Evolutionary conservation across 2,329 filamentous ascomycete species (phyloP), one percentile per base, ranked within the genome.

Genomic region (Trichoderma sp.): DNA sequence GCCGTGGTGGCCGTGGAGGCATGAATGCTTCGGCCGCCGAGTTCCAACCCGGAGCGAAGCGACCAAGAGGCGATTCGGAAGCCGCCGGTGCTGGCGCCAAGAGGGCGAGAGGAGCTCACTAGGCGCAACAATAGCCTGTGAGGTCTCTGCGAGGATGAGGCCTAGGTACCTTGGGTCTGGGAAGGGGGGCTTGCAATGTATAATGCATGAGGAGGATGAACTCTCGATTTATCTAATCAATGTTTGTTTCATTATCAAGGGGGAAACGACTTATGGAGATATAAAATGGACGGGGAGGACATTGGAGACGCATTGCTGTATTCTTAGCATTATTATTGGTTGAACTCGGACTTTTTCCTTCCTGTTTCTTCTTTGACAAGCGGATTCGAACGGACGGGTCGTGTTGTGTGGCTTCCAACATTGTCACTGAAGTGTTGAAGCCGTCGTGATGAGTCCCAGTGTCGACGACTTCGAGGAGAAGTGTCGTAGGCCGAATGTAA

Each of bases 21-120:
- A 70, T 87, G 69, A 87, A 84, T 68, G 80, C 82, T 0, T 76
- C 76, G 14, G 85, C 82, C 10, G 77, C 80, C 56, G 86, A 88
- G 64, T 83, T 86, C 69, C 84, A 86, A 48, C 81, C 83, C 9
- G 84, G 85, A 4, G 83, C 80, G 69, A 87, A 88, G 75, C 79
- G 85, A 30, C 80, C 83, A 15, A 78, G 85, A 61, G 84, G 86
- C 56, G 85, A 88, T 63, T 78, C 76, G 0, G 79, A 81, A 58
- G 74, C 68, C 30, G 74, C 68, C 24, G 78, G 77, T 3, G 78
- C 74, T 19, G 79, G 79, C 21, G 78, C 78, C 3, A 81, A 81
- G 72, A 72, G 79, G 66, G 76, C 78, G 4, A 73, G 79, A 43
- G 79, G 79, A 66, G 76, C 75, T 24, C 77, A 78, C 50, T 79